Evolutionary conservation across 2,329 filamentous ascomycete species (phyloP).

Genomic region (Clonostachys sp.): DNA sequence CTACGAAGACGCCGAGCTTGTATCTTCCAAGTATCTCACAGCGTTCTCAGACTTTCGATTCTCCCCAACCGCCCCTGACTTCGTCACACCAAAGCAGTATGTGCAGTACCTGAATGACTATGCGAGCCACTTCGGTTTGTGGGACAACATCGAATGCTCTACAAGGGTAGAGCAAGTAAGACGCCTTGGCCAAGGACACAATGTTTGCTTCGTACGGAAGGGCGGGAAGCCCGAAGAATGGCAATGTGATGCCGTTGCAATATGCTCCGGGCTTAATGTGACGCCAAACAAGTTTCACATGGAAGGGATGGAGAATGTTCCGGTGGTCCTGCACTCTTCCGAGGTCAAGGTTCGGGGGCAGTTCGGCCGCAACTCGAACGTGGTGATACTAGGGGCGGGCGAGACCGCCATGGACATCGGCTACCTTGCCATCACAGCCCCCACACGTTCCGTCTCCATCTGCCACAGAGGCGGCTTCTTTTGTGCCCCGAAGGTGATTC

Average conservation of each 20-base stretch:
- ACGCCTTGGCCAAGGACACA: background rate
- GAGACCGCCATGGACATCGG: conserved; percentile 38
- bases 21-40: conserved; percentile 38
- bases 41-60: conserved; percentile 38
- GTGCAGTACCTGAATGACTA: conserved; percentile 32
- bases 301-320: conserved; percentile 24
- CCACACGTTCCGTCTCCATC: conserved; percentile 29
- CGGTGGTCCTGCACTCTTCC: conserved; percentile 34
- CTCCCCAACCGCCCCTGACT: conserved; percentile 28
- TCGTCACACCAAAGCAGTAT: conserved; percentile 29
- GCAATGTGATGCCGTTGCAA: conserved; percentile 34
- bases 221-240: conserved; percentile 8
- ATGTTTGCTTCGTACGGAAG: background rate
- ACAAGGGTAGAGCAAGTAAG: conserved; percentile 2
- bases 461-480: conserved; percentile 33
- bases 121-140: conserved; percentile 26
- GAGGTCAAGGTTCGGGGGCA: conserved; percentile 30
- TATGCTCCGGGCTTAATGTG: conserved; percentile 36
- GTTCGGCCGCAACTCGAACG: conserved; percentile 28
- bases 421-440: conserved; percentile 33
- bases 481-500: conserved; percentile 5
- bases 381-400: conserved; percentile 34
- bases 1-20: conserved; percentile 36
- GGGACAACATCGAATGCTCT: conserved; percentile 21
- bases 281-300: conserved; percentile 29